phyloP scores from a whole-genome alignment of 1,139 yeast genomes.

The Arxiozyma bovina region DNA sequence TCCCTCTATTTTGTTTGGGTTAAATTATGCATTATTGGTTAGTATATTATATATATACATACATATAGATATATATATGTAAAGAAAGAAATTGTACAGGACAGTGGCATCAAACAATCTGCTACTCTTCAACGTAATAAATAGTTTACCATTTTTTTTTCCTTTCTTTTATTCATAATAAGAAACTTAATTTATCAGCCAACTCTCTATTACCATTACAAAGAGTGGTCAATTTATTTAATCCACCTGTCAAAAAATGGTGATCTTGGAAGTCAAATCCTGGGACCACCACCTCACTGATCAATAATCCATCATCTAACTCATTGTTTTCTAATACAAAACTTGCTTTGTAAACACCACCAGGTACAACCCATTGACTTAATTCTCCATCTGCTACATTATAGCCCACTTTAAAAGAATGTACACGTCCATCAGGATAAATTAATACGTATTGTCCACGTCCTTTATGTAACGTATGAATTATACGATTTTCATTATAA shows the following conservation, averaged over 20 bases:
- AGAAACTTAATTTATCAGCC: conserved; percentile 31
- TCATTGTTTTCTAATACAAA: conserved; percentile 36
- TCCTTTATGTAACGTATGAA: conserved; percentile 43
- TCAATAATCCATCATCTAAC: conserved; percentile 35
- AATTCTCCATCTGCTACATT: conserved; percentile 37
- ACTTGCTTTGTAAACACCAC: conserved; percentile 45
- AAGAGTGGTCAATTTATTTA: conserved; percentile 28
- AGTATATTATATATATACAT: too few relatives aligned
- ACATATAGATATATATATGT: too few relatives aligned
- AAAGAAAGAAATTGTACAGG: not conserved
- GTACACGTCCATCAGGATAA: conserved; percentile 39
- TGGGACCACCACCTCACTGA: conserved; percentile 47
- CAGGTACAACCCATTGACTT: conserved; percentile 49
- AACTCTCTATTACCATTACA: conserved; percentile 30
- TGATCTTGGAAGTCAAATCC: conserved; percentile 48
- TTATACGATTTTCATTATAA: conserved; percentile 39
- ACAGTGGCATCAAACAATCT: too few relatives aligned
- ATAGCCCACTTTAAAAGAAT: conserved; percentile 42
- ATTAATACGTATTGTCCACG: conserved; percentile 42
- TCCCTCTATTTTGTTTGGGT: too few relatives aligned
- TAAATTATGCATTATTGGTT: too few relatives aligned
- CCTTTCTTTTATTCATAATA: conserved; percentile 10
- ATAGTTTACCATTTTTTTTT: too few relatives aligned
- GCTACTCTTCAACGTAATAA: not conserved
- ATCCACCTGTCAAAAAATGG: conserved; percentile 32